Percentiles rank a stretch among this genome's conserved stretches.
These are phyloP conservation scores for Xerocomus minutiporus DNA, from an alignment of 1,284 basidiomycete genomes.

Conservation along the genomic window DNA sequence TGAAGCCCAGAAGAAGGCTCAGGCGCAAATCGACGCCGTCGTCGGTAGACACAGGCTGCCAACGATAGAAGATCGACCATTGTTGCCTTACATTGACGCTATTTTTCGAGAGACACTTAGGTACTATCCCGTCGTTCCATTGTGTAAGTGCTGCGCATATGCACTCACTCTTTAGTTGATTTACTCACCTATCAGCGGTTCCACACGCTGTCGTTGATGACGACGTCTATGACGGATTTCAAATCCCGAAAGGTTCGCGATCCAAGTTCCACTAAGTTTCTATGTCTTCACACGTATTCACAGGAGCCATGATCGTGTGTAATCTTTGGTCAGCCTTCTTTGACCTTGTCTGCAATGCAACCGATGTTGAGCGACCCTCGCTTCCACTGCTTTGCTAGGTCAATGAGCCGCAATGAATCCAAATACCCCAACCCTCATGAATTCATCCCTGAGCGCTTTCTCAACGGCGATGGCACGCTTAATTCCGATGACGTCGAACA, in stretches of 20 bases:
- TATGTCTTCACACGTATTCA: neutral
- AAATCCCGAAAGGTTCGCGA: slow-evolving; percentile 21
- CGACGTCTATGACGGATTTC: slow-evolving; percentile 21
- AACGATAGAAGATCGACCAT: slow-evolving; percentile 24
- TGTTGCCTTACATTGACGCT: slow-evolving; percentile 32
- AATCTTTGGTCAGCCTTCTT: slow-evolving; percentile 22
- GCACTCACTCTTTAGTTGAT: neutral
- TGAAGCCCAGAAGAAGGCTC: slow-evolving; percentile 26
- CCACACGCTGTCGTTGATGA: slow-evolving; percentile 20
- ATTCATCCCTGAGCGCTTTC: slow-evolving; percentile 26
- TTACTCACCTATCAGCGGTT: slow-evolving; percentile 11
- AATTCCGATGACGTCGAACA: slow-evolving; percentile 4
- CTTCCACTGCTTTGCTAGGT: slow-evolving; percentile 10
- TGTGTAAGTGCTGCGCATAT: slow-evolving; percentile 3
- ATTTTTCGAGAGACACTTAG: slow-evolving; percentile 25
- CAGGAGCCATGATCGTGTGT: slow-evolving; percentile 18
- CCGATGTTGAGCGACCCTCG: neutral
- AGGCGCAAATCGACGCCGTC: slow-evolving; percentile 32
- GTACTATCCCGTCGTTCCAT: slow-evolving; percentile 2
- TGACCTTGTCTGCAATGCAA: neutral
- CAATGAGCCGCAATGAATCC: slow-evolving; percentile 19
- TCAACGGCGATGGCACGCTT: slow-evolving; percentile 16
- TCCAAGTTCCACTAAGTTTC: neutral
- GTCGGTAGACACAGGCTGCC: slow-evolving; percentile 29
- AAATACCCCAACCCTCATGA: slow-evolving; percentile 18